phyloP scores from a whole-genome alignment of 164 flowering plant species.

The Pachysandra terminalis region DNA sequence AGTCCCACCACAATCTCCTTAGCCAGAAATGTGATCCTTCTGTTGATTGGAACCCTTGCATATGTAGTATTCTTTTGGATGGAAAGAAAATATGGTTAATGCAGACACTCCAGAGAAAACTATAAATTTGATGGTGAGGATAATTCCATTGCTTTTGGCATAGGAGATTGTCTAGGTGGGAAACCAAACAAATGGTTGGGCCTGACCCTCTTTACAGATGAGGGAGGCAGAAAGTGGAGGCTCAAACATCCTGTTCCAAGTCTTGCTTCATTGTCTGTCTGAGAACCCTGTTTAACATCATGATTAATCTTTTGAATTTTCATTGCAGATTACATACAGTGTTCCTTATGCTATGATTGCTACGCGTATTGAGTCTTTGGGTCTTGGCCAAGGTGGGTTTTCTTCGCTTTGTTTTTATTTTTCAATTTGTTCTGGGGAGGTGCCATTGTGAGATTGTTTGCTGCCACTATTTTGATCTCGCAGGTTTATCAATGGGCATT shows the following conservation, averaged over 20 bases:
- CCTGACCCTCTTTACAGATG: background rate
- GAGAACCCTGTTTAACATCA: background rate
- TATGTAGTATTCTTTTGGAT: background rate
- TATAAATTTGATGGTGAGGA: background rate
- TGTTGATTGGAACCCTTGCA: background rate
- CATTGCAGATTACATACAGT: slow-evolving; percentile 86
- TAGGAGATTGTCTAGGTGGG: background rate
- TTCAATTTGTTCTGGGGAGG: background rate
- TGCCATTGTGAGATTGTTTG: slow-evolving; percentile 1
- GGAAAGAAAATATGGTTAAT: background rate
- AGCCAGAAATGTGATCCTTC: background rate
- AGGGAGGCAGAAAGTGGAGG: background rate
- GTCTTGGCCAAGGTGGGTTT: slow-evolving; percentile 90
- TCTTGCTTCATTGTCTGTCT: background rate
- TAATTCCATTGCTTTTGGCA: background rate
- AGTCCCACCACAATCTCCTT: background rate
- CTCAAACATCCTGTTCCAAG: background rate
- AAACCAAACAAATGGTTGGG: background rate
- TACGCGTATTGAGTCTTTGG: slow-evolving; percentile 70
- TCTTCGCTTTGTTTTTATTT: slow-evolving; percentile 5
- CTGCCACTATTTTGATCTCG: slow-evolving; percentile 21
- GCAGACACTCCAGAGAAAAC: background rate
- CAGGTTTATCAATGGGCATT: slow-evolving; percentile 97
- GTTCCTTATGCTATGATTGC: slow-evolving; percentile 93
- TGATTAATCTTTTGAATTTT: slow-evolving; percentile 7